Evolutionary conservation across 2,329 filamentous ascomycete species (phyloP), one percentile per base, ranked within the genome.

Genomic region (Pleoardoris graminearum): DNA sequence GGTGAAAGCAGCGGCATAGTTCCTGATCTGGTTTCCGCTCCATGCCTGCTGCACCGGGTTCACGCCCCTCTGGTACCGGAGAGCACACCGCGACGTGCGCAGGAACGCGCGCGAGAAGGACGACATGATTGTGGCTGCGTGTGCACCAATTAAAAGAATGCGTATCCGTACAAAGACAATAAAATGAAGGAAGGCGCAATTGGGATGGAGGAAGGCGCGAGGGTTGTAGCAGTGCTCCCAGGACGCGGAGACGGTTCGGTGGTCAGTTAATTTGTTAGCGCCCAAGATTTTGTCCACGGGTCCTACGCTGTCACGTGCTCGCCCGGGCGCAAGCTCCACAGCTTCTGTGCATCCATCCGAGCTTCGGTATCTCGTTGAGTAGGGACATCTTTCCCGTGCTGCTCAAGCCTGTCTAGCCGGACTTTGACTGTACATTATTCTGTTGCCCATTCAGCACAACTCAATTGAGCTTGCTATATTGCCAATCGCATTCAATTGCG

Each of bases 101-200:
- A 94, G 76, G 70, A 96, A 86, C 68, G 90, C 87, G 77, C 91
- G 86, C 75, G 91, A 84, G 72, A 94, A 85, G 72, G 84, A 83
- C 77, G 91, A 87, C 89, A 95, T 96, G 33, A 3, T 22, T 55
- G 38, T 16, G 71, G 76, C 3, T 25, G 32, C 8, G 17, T 7
- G 10, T 23, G 22, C 3, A 88, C 80, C 63, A 57, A 57, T 58
- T 51, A 61, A 63, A 61, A 55, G 55, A 57, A 36, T 25, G 53
- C 60, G 46, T 49, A 56, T 54, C 57, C 50, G 43, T 53, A 65
- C 51, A 45, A 61, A 61, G 55, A 57, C 49, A 59, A 58, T 39
- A 58, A 67, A 66, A 64, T 54, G 65, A 61, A 60, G 53, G 50
- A 53, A 58, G 60, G 57, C 47, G 62, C 67, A 62, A 62, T 60